Percentiles rank a stretch among this genome's conserved stretches.
Conservation (phyloP, 2,329 filamentous ascomycete genomes). For the Ciborinia camelliae region DNA sequence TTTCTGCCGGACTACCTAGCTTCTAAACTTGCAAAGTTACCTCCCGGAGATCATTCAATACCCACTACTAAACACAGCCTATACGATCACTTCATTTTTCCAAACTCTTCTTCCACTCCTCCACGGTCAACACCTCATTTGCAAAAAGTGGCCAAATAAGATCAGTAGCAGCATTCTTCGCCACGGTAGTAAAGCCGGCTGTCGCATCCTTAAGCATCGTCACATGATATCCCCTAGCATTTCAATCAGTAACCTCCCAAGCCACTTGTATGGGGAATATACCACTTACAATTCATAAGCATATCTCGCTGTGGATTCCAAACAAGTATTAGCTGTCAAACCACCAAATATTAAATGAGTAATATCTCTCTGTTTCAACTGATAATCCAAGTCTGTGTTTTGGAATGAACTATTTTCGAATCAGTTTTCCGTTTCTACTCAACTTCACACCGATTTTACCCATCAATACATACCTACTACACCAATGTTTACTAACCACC, state of each 20-base stretch:
- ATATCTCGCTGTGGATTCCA: slow-evolving; percentile 40
- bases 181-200: slow-evolving; percentile 29
- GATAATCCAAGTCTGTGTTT: slow-evolving; percentile 40
- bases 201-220: slow-evolving; percentile 34
- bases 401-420: slow-evolving; percentile 32
- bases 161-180: slow-evolving; percentile 30
- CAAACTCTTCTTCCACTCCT: slow-evolving; percentile 29
- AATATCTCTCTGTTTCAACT: slow-evolving; percentile 38
- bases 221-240: slow-evolving; percentile 31
- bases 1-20: neutral
- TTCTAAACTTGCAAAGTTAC: neutral
- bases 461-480: slow-evolving; percentile 29
- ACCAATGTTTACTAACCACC: slow-evolving; percentile 39
- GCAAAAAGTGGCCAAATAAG: slow-evolving; percentile 35
- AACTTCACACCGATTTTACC: too few relatives aligned
- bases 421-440: neutral
- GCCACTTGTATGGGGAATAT: neutral
- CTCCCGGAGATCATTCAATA: neutral
- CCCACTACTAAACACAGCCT: too few relatives aligned
- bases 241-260: neutral
- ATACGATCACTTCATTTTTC: neutral
- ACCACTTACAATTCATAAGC: slow-evolving; percentile 35
- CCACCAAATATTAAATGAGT: slow-evolving; percentile 37
- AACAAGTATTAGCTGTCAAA: slow-evolving; percentile 37
- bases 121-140: slow-evolving; percentile 30